Evolutionary conservation across 768 basidiomycete genomes (phyloP).

Genomic region (Xerocomellus dryophilus): DNA sequence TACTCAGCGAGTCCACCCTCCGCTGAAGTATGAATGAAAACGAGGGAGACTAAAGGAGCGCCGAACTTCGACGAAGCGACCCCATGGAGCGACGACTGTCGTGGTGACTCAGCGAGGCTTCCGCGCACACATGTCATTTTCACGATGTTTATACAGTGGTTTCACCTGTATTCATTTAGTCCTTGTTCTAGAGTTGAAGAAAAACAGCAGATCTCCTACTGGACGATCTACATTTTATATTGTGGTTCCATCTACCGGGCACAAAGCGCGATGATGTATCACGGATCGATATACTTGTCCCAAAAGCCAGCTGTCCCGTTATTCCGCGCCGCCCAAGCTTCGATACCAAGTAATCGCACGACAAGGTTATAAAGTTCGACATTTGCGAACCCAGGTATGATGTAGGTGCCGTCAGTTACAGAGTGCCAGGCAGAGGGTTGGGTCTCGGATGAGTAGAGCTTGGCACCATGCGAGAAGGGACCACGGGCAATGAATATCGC

Average conservation of each 20-base stretch:
- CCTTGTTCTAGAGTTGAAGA: neutral
- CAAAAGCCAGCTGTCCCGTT: constrained; percentile 85
- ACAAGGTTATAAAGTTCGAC: constrained; percentile 84
- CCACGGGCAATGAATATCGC: constrained; percentile 92
- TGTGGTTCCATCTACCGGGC: neutral
- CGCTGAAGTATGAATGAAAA: neutral
- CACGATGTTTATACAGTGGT: too few species aligned
- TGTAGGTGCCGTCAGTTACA: constrained; percentile 49
- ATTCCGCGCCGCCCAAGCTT: constrained; percentile 51
- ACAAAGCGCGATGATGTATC: neutral
- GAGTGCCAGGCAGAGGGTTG: constrained; percentile 55
- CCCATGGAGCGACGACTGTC: neutral
- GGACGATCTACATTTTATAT: neutral
- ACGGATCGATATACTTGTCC: constrained; percentile 60
- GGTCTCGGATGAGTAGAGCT: constrained; percentile 37
- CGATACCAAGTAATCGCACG: constrained; percentile 68
- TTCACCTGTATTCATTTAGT: neutral
- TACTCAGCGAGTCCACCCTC: neutral
- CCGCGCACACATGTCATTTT: too few species aligned
- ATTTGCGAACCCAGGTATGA: constrained; percentile 80
- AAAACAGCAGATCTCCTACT: constrained; percentile 1
- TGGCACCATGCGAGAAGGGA: constrained; percentile 73
- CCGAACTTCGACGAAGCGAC: too few species aligned
- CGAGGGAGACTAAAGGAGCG: neutral
- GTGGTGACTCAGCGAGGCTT: neutral